Conservation (phyloP, 768 basidiomycete species). For the Mycena rosella region DNA sequence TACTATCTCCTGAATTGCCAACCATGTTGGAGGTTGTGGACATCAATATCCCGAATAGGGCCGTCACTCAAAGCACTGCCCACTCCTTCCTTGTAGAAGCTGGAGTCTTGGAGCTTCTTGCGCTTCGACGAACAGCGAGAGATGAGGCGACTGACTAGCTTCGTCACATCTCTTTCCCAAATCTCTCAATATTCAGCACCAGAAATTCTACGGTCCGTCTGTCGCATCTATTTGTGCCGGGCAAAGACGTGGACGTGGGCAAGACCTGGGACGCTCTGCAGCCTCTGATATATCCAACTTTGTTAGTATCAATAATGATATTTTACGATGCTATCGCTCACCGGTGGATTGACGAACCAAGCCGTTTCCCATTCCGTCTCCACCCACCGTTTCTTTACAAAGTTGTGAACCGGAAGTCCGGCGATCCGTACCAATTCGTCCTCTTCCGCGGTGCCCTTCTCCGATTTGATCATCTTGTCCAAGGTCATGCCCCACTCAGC, state of each 20-base stretch:
- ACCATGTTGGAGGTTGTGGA: too few species aligned
- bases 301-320: conserved; percentile 7
- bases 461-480: conserved; percentile 68
- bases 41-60: too few species aligned
- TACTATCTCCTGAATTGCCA: too few species aligned
- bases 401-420: conserved; percentile 70
- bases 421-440: conserved; percentile 62
- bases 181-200: not conserved
- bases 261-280: conserved; percentile 85
- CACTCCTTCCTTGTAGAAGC: too few species aligned
- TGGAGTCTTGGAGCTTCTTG: too few species aligned
- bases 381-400: conserved; percentile 75
- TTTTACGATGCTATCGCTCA: conserved; percentile 54
- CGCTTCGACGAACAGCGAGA: too few species aligned
- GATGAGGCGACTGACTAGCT: too few species aligned
- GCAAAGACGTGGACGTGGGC: conserved; percentile 94
- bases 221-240: conserved; percentile 55
- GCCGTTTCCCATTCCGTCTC: conserved; percentile 89
- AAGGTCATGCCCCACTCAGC: conserved; percentile 79
- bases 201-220: not conserved
- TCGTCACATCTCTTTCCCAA: too few species aligned
- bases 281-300: conserved; percentile 58
- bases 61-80: too few species aligned
- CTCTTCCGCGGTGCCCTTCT: conserved; percentile 65
- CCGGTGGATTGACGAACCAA: conserved; percentile 93